phyloP scores from a whole-genome alignment of 441 rosid genomes.

The Arabidopsis hybrid region DNA sequence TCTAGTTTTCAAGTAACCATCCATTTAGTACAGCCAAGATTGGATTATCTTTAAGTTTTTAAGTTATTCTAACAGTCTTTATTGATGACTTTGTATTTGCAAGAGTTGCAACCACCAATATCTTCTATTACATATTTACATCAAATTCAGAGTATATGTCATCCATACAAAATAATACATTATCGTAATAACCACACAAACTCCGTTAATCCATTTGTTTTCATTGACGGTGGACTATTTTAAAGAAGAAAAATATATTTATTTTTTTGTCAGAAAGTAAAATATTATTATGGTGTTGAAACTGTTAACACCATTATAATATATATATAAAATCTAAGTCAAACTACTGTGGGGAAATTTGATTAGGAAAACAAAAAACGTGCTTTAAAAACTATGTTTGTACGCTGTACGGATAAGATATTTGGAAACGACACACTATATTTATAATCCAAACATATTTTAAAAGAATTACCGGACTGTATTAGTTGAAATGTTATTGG shows the following conservation, averaged over 20 bases:
- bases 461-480: not conserved
- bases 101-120: not conserved
- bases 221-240: not conserved
- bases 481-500: not conserved
- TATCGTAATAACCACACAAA: not conserved
- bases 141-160: not conserved
- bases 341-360: not conserved
- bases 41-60: conserved; percentile 5
- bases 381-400: not conserved
- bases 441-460: not conserved
- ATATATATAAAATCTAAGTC: not conserved
- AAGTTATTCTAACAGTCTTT: not conserved
- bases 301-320: too few species aligned
- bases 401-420: not conserved
- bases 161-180: not conserved
- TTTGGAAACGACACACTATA: conserved; percentile 3
- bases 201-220: not conserved
- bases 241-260: not conserved
- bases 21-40: conserved; percentile 20
- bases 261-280: too few species aligned
- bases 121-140: not conserved
- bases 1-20: too few species aligned
- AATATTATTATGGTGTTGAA: too few species aligned
- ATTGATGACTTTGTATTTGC: not conserved
- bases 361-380: not conserved